Base-by-base conservation (phyloP, 2,329 filamentous ascomycete species). In the Alternaria arborescens region DNA sequence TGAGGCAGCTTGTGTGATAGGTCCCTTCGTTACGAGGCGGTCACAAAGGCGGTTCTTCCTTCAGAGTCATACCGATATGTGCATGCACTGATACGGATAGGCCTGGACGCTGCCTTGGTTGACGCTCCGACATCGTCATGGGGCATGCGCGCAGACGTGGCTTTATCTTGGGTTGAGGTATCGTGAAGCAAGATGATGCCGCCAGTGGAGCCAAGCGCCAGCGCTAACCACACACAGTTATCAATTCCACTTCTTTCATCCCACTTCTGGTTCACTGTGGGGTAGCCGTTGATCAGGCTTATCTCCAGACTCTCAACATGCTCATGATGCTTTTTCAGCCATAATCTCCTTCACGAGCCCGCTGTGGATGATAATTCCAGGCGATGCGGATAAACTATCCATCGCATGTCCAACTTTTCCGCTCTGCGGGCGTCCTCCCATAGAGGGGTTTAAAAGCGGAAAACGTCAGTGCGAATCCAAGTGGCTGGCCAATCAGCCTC, bases 371-470 rank as follows among this genome's bases (percentile, higher is more conserved):
- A 48, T 32, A 24, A 12, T 52, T 44, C 40, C 54, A 68, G 40
- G 12, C 11, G 53, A 64, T n/a, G 61, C 60, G 56, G 52, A 58
- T 14, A 18, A 11, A 58, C 46, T 41, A 47, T 60, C 56, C 55
- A 62, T 67, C 26, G 47, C 20, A 30, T 60, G 62, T 64, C 67
- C 69, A 71, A 71, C 65, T 72, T 72, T 72, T 69, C 67, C 62
- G 66, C 62, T 52, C 32, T 41, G 42, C 65, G 60, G 62, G 63
- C 66, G 70, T 65, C 70, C 69, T 72, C 70, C 70, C 70, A 69
- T 67, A 66, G 66, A 61, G 63, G 54, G 61, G 52, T 62, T 66
- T 66, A 53, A 38, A 30, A 32, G 30, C 20, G n/a, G 22, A 50
- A 55, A 60, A 60, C 43, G 52, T 8, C 28, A 43, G 22, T 26